Conservation (phyloP, 441 rosid genomes). For the Monsonia emarginata region DNA sequence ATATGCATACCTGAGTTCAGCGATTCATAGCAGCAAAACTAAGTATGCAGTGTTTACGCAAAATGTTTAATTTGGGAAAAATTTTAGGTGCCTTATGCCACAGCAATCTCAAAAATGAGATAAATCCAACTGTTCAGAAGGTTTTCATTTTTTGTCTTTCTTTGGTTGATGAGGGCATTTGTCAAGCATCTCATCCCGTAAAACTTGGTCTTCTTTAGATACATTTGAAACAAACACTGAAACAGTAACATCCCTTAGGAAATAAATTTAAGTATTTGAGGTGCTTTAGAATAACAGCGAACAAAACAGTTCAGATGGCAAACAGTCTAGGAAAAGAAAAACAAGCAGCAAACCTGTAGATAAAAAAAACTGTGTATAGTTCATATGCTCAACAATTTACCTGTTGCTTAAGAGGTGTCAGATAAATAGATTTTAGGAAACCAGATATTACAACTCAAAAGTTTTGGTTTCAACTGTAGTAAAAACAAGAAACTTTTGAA, state of each 20-base stretch:
- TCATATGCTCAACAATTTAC: not conserved
- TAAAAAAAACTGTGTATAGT: not conserved
- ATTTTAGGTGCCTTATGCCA: too few species aligned
- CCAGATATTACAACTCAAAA: not conserved
- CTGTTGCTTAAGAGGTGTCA: not conserved
- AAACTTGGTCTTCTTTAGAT: too few species aligned
- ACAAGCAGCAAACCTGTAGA: too few species aligned
- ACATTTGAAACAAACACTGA: too few species aligned
- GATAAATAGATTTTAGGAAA: not conserved
- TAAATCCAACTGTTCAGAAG: too few species aligned
- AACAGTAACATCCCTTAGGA: too few species aligned
- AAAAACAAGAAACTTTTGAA: too few species aligned
- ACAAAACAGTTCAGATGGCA: too few species aligned
- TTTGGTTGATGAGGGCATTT: not conserved
- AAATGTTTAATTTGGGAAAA: not conserved
- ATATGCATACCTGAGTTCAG: not conserved
- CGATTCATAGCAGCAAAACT: not conserved
- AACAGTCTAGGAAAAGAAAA: too few species aligned
- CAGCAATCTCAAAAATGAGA: not conserved
- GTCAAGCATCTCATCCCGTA: not conserved
- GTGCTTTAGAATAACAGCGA: too few species aligned
- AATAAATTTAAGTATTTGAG: too few species aligned
- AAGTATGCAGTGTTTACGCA: not conserved
- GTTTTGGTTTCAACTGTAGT: not conserved
- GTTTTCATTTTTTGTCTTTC: not conserved